Evolutionary conservation across 176 grass and related monocot genomes (phyloP).

Genomic region (Musa troglodytarum): DNA sequence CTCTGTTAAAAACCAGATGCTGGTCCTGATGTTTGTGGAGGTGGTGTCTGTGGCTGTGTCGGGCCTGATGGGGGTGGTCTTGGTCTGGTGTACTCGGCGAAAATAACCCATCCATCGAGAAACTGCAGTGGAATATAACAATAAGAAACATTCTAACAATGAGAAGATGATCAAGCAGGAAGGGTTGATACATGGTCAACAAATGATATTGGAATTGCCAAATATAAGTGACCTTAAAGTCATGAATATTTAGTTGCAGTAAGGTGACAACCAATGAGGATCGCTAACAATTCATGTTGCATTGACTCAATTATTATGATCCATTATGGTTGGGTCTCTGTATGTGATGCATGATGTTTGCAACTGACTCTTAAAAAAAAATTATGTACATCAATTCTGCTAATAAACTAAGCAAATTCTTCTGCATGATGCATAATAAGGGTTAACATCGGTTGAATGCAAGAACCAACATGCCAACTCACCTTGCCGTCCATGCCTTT

Average conservation of each 20-base stretch:
- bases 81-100: slow-evolving; percentile 68
- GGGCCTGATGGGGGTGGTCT: slow-evolving; percentile 20
- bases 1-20: slow-evolving; percentile 20
- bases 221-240: too few relatives aligned
- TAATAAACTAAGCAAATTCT: neutral
- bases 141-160: neutral
- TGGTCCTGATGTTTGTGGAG: slow-evolving; percentile 32
- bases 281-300: too few relatives aligned
- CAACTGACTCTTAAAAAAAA: too few relatives aligned
- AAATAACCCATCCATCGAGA: slow-evolving; percentile 96
- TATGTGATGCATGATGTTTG: too few relatives aligned
- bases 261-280: too few relatives aligned
- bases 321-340: too few relatives aligned
- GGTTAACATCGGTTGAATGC: neutral
- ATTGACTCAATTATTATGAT: too few relatives aligned
- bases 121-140: slow-evolving; percentile 39
- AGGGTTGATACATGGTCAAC: neutral
- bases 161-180: neutral
- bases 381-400: neutral
- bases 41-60: slow-evolving; percentile 23
- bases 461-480: neutral
- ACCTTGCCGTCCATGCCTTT: slow-evolving; percentile 97
- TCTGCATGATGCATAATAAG: neutral
- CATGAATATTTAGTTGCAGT: neutral
- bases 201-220: neutral